Base-by-base conservation (phyloP, 2,329 filamentous ascomycete species). In the Coleophoma cylindrospora region DNA sequence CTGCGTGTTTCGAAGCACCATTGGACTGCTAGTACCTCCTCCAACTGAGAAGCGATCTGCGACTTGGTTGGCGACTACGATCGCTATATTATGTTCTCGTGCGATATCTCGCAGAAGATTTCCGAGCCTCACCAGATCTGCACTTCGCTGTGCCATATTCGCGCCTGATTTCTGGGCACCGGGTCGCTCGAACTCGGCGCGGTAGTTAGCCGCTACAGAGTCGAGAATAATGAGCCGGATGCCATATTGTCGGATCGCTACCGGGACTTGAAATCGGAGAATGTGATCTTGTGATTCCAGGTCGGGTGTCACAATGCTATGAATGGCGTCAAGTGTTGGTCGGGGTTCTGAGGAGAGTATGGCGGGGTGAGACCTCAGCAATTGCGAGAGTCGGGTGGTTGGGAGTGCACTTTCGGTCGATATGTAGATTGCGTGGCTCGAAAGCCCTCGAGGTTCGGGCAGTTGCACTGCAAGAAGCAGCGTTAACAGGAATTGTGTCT, bases 261-360 rank as follows among this genome's bases (percentile, higher is more conserved):
- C 86, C 1, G 94, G 94, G 6, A 97, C 84, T 67, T 99, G 94
- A 68, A 89, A 97, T 56, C 84, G 84, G 22, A 97, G 75, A 63
- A 99, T 96, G 69, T 97, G 92, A 52, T 97, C 92, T 69, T 99
- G 94, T 0, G 88, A 86, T 69, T 97, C 94, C 50, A 97, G 83
- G 65, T 97, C 91, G 33, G 89, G 88, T 10, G 89, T 91, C 45
- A 86, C 83, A 57, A 94, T 88, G 66, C 86, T 89, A 60, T 91
- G 78, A 55, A 99, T 84, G 57, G 79, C 76, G 66, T 89, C 83
- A 5, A 96, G 76, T 0, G 87, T 87, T 1, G 91, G 84, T 19
- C 50, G 60, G 4, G 54, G 54, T 14, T 68, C 56, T 57, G 14
- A 79, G 64, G 19, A 60, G 60, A 22, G 67, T 50, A 95, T 75